A percentile compares a stretch with the other conserved stretches of the same genome.
These are phyloP conservation scores for Hypericum perforatum DNA, from an alignment of 345 rosid genomes.

Conservation along the genomic window DNA sequence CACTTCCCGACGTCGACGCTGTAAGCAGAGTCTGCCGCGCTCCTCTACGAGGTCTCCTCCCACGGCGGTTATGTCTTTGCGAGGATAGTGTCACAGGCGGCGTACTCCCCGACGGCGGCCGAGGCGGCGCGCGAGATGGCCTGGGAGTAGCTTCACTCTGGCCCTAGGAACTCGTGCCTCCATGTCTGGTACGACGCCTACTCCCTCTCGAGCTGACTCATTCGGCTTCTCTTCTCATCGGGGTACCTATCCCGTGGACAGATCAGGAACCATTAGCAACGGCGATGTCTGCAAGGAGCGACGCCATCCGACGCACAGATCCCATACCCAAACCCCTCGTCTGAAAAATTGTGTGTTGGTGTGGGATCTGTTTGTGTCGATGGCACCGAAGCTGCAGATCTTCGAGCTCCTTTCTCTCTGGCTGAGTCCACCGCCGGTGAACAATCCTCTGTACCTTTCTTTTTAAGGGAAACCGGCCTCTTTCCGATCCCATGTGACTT, in stretches of 20 bases:
- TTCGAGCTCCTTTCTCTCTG: constrained; percentile 53
- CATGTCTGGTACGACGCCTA: constrained; percentile 96
- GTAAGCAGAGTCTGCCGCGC: constrained; percentile 46
- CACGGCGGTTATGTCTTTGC: constrained; percentile 84
- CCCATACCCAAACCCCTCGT: too few species aligned
- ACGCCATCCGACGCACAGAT: too few species aligned
- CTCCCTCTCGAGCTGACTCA: constrained; percentile 87
- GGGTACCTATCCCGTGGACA: too few species aligned
- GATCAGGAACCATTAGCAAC: too few species aligned
- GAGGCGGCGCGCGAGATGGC: constrained; percentile 97
- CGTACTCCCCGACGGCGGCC: constrained; percentile 56
- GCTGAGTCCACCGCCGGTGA: constrained; percentile 42
- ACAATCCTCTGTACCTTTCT: constrained; percentile 45
- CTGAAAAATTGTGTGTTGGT: too few species aligned
- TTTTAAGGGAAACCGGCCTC: constrained; percentile 51
- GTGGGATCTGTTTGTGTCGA: too few species aligned
- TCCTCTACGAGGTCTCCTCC: constrained; percentile 54
- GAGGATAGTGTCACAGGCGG: constrained; percentile 61
- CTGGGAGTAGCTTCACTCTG: constrained; percentile 99
- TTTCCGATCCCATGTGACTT: constrained; percentile 68
- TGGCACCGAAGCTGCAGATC: constrained; percentile 84
- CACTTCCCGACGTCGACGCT: constrained; percentile 54
- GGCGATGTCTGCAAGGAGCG: too few species aligned
- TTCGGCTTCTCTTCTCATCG: too few species aligned
- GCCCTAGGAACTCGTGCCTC: constrained; percentile 92